Conservation (phyloP, 768 basidiomycete genomes). For the Gelatoporia subvermispora region DNA sequence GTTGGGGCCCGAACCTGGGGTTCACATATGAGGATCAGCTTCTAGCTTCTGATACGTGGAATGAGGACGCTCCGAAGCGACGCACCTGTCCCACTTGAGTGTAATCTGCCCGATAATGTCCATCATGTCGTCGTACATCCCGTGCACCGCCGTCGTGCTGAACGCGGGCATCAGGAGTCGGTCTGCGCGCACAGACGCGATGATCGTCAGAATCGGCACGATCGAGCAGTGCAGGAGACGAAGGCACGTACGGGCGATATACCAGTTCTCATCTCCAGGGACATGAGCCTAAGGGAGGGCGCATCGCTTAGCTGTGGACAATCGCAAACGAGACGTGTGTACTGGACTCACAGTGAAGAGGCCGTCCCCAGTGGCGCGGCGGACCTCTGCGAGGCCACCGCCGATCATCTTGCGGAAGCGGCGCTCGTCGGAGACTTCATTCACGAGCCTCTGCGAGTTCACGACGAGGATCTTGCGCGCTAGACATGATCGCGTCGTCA, state of each 20-base stretch:
- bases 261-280: slow-evolving; percentile 42
- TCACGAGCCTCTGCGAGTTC: slow-evolving; percentile 31
- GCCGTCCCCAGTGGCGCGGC: slow-evolving; percentile 36
- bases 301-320: slow-evolving; percentile 17
- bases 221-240: neutral
- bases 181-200: slow-evolving; percentile 15
- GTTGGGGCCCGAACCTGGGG: slow-evolving; percentile 36
- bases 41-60: neutral
- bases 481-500: slow-evolving; percentile 2
- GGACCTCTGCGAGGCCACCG: slow-evolving; percentile 30
- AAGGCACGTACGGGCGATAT: slow-evolving; percentile 30
- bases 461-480: slow-evolving; percentile 25
- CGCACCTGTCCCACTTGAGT: slow-evolving; percentile 39
- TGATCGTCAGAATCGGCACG: neutral
- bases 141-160: slow-evolving; percentile 33
- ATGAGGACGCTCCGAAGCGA: neutral
- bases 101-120: slow-evolving; percentile 41
- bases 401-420: slow-evolving; percentile 36
- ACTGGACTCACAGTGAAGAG: slow-evolving; percentile 32
- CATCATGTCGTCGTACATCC: slow-evolving; percentile 44
- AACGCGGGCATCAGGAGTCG: slow-evolving; percentile 39
- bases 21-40: neutral
- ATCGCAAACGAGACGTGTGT: slow-evolving; percentile 15
- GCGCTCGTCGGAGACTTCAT: slow-evolving; percentile 39
- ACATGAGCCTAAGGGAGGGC: slow-evolving; percentile 25